These are phyloP conservation scores for Nicotiana obtusifolia DNA, from an alignment of 257 asterid genomes.

Conservation along the genomic window DNA sequence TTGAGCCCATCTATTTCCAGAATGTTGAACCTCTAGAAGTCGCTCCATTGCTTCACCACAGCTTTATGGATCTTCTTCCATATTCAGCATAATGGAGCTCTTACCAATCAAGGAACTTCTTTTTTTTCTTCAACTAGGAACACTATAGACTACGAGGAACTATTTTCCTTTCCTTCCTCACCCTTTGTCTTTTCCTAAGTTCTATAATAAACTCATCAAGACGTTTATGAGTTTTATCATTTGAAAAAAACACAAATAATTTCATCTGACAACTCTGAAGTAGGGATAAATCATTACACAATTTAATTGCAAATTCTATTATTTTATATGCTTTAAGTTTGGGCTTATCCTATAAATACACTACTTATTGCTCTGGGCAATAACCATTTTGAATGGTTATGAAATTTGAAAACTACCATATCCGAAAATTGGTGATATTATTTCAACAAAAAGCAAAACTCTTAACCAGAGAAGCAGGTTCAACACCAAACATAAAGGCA, in stretches of 20 bases:
- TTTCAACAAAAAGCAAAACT: background rate
- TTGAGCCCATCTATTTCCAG: background rate
- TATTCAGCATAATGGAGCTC: background rate
- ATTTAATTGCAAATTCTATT: background rate
- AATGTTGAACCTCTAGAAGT: background rate
- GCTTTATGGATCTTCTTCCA: background rate
- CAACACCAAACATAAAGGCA: background rate
- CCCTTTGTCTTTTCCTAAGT: background rate
- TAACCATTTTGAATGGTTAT: background rate
- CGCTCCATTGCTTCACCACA: background rate
- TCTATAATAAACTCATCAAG: background rate
- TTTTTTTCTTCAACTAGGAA: background rate
- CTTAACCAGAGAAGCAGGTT: background rate
- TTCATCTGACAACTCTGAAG: background rate
- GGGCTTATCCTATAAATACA: background rate
- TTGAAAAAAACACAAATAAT: background rate
- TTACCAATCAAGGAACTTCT: background rate
- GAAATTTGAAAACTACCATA: background rate
- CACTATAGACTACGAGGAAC: background rate
- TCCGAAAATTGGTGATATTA: background rate
- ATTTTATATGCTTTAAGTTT: background rate
- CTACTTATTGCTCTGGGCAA: background rate
- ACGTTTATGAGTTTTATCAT: background rate
- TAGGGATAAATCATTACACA: background rate
- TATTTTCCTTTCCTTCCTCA: background rate